A percentile compares a stretch with the other conserved stretches of the same genome.
Evolutionary conservation across 2,329 filamentous ascomycete species (phyloP).

Genomic region (Neonectria ditissima): DNA sequence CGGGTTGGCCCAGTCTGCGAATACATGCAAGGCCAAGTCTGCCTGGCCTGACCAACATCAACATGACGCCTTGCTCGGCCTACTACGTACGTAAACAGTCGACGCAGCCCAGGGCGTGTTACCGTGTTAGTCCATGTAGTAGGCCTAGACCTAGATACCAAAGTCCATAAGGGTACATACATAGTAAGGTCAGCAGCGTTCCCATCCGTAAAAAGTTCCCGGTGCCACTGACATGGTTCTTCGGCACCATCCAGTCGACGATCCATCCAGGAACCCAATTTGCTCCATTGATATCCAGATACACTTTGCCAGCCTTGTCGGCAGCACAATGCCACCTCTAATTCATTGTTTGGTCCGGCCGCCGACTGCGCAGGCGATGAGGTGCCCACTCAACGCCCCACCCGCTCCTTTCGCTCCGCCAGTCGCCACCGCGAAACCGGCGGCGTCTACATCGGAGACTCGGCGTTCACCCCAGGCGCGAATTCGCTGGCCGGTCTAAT

Average conservation of each 20-base stretch:
- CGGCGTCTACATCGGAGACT: conserved; percentile 11
- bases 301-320: not conserved
- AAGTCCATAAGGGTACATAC: not conserved
- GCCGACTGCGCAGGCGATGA: conserved; percentile 22
- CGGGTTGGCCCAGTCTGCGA: not conserved
- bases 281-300: not conserved
- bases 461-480: conserved; percentile 5
- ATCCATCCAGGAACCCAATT: not conserved
- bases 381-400: conserved; percentile 1
- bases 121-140: not conserved
- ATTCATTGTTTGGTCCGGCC: conserved; percentile 6
- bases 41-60: conserved; percentile 13
- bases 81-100: not conserved
- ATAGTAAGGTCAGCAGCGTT: conserved; percentile 4
- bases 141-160: not conserved
- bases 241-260: not conserved
- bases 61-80: not conserved
- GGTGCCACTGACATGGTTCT: conserved; percentile 7
- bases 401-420: not conserved
- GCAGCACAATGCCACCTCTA: not conserved
- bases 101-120: not conserved
- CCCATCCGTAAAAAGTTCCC: not conserved
- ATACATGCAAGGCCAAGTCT: not conserved
- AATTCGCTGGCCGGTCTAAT: conserved; percentile 2
- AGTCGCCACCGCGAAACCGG: conserved; percentile 15